Base-by-base conservation (phyloP, 768 basidiomycete species). In the Termitomyces sp. region DNA sequence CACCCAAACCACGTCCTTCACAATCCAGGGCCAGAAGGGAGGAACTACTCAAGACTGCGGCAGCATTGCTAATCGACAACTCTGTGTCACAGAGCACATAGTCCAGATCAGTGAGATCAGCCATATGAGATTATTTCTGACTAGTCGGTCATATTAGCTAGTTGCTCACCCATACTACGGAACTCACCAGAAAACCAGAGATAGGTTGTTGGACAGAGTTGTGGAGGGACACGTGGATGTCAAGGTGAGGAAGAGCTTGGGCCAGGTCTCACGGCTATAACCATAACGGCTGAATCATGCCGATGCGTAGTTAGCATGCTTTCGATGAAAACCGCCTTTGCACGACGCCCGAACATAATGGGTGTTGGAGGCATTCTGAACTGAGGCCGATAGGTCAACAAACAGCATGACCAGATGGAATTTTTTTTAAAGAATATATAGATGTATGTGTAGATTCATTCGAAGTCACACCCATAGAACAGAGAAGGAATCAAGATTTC, bases 1-100 rank as follows among this genome's bases (percentile, higher is more conserved):
- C 20, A 1, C 62, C 62, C 0, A 63, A 37, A 36, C 56, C 9
- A 5, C 53, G 53, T 37, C 62, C 62, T 45, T 68, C 67, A 45
- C 67, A 68, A 50, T 68, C 67, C 31, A 68, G 42, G 6, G 63
- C 59, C 29, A 67, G 20, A 9, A 48, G 14, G 46, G 54, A 36
- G 20, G 57, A 54, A 25, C 54, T 15, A 1, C 31, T 38, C 40
- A 66, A 47, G 5, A 38, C n/a, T 10, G 47, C 17, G 1, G 53
- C 42, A 10, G 63, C 63, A 1, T 37, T 31, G 1, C n/a, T 11
- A 29, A 65, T 12, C 6, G 60, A 36, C 6, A n/a, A 11, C 2
- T 3, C 12, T 12, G 56, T 59, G 32, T 62, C 53, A n/a, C 63
- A 65, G 9, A 62, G 42, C 3, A 37, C 43, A 36, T 62, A 62